Evolutionary conservation across 163 green algal species (phyloP), one percentile per base, ranked within the genome.

Genomic region (Scenedesmus sp.): DNA sequence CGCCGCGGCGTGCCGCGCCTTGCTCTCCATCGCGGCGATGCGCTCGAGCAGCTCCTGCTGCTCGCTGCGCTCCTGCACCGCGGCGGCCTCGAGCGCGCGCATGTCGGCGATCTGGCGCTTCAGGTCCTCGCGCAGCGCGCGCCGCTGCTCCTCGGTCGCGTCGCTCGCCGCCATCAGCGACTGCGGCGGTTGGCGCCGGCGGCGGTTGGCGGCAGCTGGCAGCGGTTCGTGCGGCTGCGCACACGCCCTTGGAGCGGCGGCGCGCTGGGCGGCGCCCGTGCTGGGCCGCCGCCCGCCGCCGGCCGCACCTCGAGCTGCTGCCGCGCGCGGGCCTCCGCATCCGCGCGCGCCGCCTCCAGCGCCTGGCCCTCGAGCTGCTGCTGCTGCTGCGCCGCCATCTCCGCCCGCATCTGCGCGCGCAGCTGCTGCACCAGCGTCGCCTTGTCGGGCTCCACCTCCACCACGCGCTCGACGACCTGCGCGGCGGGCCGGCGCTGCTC

Each of bases 41-140:
- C 83, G 82, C 44, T 63, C 56, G 75, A 91, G 85, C 70, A 95
- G 84, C 64, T 79, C 77, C 73, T 86, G 75, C 76, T 89, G 86
- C 80, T 93, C 87, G 74, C 84, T 76, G 58, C 77, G 70, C 58
- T 91, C 85, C 67, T 83, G 80, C 62, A 91, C 86, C 28, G 90
- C 63, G 57, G 83, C 31, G 29, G 80, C 79, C 13, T 78, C 51
- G 36, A 82, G 73, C 75, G 62, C 63, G 33, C 57, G 70, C 85
- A 92, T 88, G 71, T 92, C 83, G 47, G 85, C 87, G 31, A 91
- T 83, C 63, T 87, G 87, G 77, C 85, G 76, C 63, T 85, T 84
- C 56, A 95, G 83, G n/a, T 83, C 85, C 6, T 89, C 78, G 4
- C 84, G 76, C 4, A 84, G 79, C 0, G 75, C 63, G 60, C 78